Evolutionary conservation across 106 monocot genomes (phyloP).

Genomic region (Cymbidium sinense): DNA sequence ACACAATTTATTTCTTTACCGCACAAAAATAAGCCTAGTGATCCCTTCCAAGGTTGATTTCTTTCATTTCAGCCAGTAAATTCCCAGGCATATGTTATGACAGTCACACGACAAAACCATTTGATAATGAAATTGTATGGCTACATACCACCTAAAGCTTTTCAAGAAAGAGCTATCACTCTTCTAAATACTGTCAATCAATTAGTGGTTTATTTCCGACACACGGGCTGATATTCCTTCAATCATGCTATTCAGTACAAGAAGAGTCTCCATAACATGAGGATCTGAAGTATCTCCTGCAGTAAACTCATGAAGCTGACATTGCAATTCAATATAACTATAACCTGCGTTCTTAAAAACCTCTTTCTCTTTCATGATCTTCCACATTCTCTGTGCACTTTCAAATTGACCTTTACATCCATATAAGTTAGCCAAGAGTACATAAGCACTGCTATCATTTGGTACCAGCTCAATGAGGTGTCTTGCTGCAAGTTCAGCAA

Average conservation of each 20-base stretch:
- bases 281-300: conserved; percentile 35
- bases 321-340: conserved; percentile 44
- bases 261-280: conserved; percentile 19
- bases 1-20: too few relatives aligned
- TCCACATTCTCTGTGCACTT: conserved; percentile 38
- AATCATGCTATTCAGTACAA: conserved; percentile 19
- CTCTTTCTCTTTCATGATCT: conserved; percentile 40
- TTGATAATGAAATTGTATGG: too few relatives aligned
- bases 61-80: not conserved
- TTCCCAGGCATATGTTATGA: too few relatives aligned
- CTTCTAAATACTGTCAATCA: conserved; percentile 7
- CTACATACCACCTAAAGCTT: not conserved
- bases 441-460: conserved; percentile 45
- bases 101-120: too few relatives aligned
- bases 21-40: not conserved
- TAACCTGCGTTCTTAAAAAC: conserved; percentile 36
- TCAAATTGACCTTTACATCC: conserved; percentile 22
- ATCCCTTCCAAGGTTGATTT: not conserved
- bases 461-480: conserved; percentile 37
- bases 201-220: conserved; percentile 10
- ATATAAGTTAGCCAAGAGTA: conserved; percentile 54
- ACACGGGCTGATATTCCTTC: conserved; percentile 16
- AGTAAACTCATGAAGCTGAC: conserved; percentile 30
- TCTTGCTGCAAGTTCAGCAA: conserved; percentile 41
- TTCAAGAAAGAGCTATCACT: not conserved